phyloP scores from a whole-genome alignment of 1,284 basidiomycete species.

The Ceratobasidium papillatum region DNA sequence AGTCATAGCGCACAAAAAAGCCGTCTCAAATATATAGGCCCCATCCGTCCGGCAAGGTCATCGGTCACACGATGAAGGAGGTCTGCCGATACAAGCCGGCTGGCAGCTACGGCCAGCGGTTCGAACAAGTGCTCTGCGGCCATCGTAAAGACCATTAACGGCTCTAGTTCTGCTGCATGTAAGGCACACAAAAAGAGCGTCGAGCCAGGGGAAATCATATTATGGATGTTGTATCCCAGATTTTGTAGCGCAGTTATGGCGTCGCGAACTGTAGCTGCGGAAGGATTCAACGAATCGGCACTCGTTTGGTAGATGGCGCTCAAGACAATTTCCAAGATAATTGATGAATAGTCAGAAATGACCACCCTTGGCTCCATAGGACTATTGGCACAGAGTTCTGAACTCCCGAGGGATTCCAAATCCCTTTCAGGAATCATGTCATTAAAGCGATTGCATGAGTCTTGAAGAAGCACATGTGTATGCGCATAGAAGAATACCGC shows the following conservation, averaged over 20 bases:
- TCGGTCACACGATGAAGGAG: conserved; percentile 66
- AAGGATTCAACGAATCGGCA: conserved; percentile 22
- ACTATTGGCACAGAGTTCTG: neutral
- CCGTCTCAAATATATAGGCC: conserved; percentile 67
- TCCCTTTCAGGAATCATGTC: conserved; percentile 6
- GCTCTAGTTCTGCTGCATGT: conserved; percentile 60
- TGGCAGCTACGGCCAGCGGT: conserved; percentile 66
- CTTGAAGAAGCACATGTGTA: conserved; percentile 2
- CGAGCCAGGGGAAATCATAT: conserved; percentile 7
- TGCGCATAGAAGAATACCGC: conserved; percentile 44
- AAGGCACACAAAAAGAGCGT: conserved; percentile 36
- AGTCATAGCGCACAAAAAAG: conserved; percentile 55
- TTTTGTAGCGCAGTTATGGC: conserved; percentile 24
- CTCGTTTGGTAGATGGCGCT: conserved; percentile 37
- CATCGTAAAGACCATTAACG: conserved; percentile 66
- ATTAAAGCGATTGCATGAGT: conserved; percentile 39
- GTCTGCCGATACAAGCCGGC: conserved; percentile 66
- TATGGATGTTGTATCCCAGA: conserved; percentile 32
- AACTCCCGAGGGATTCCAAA: neutral
- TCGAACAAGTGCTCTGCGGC: conserved; percentile 65
- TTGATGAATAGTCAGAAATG: conserved; percentile 35
- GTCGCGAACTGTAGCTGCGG: conserved; percentile 24
- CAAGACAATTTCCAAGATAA: conserved; percentile 42
- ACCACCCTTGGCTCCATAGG: neutral
- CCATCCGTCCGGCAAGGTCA: conserved; percentile 66